Evolutionary conservation across 116 monocot species (phyloP).

Genomic region (Trichopus zeylanicus): DNA sequence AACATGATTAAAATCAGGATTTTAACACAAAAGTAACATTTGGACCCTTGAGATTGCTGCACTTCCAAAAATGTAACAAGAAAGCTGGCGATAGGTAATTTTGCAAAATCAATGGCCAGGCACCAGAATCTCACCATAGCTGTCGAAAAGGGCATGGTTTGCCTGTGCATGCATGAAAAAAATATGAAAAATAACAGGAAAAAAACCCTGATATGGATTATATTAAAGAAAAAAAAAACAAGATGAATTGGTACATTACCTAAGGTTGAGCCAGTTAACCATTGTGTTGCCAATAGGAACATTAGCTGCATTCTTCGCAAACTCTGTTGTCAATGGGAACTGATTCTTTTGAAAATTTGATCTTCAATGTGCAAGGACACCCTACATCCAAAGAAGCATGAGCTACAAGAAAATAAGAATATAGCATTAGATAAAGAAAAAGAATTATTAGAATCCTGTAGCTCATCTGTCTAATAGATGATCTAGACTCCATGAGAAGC

Average conservation of each 20-base stretch:
- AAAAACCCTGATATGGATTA: not conserved
- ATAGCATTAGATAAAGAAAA: not conserved
- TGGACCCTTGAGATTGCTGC: too few relatives aligned
- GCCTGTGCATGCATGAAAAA: not conserved
- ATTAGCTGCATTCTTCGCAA: slow-evolving; percentile 45
- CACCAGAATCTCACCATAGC: not conserved
- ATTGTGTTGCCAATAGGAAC: slow-evolving; percentile 25
- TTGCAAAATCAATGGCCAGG: not conserved
- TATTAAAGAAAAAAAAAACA: not conserved
- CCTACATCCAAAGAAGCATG: slow-evolving; percentile 17
- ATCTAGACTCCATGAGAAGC: slow-evolving; percentile 52
- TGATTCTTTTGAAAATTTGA: slow-evolving; percentile 47
- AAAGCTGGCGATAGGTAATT: not conserved
- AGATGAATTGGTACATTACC: slow-evolving; percentile 18
- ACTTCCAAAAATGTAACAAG: not conserved
- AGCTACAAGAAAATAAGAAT: not conserved
- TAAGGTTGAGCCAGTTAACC: slow-evolving; percentile 34
- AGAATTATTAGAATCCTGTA: not conserved
- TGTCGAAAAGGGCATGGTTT: slow-evolving; percentile 4
- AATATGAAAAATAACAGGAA: not conserved
- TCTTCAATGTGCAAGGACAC: slow-evolving; percentile 55
- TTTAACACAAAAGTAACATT: not conserved
- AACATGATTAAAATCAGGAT: not conserved
- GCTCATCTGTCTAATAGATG: slow-evolving; percentile 59
- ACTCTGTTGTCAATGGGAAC: slow-evolving; percentile 36